Percentiles rank a stretch among this genome's conserved stretches.
Evolutionary conservation across 352 stramenopile species (phyloP).

Genomic region (Phytophthora tentaculata): DNA sequence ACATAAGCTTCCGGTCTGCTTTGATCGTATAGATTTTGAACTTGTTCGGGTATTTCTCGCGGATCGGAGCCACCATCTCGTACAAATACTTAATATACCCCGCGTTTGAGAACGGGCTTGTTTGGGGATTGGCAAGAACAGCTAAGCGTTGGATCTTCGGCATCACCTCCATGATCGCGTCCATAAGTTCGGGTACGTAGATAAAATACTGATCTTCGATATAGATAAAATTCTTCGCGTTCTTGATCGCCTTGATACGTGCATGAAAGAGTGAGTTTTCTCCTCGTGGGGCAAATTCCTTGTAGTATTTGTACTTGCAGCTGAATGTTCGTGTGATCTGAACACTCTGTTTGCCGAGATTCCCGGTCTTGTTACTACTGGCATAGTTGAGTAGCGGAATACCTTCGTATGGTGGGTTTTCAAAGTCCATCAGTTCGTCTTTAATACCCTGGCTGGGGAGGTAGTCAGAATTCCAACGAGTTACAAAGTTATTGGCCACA

Average conservation of each 20-base stretch:
- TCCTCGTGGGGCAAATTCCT: constrained; percentile 25
- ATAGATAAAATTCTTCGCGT: constrained; percentile 35
- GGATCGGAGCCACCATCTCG: constrained; percentile 56
- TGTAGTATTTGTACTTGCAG: constrained; percentile 30
- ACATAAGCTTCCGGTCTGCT: constrained; percentile 40
- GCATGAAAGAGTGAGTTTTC: constrained; percentile 29
- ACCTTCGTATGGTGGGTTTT: constrained; percentile 44
- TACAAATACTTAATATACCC: constrained; percentile 61
- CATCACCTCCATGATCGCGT: constrained; percentile 47
- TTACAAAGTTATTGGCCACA: constrained; percentile 60
- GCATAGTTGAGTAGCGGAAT: constrained; percentile 38
- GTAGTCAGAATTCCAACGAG: constrained; percentile 56
- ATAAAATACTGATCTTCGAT: constrained; percentile 38
- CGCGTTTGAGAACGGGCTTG: constrained; percentile 28
- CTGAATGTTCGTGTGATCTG: constrained; percentile 36
- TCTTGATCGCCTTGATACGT: constrained; percentile 35
- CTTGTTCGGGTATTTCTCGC: constrained; percentile 40
- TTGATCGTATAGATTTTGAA: constrained; percentile 48
- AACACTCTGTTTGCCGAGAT: constrained; percentile 25
- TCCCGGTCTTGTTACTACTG: constrained; percentile 41
- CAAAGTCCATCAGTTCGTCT: constrained; percentile 49
- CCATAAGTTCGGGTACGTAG: constrained; percentile 25
- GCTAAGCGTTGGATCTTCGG: constrained; percentile 53
- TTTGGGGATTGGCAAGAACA: constrained; percentile 46
- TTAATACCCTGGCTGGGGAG: constrained; percentile 28